Conservation (phyloP, 345 rosid species). For the Lagerstroemia speciosa region DNA sequence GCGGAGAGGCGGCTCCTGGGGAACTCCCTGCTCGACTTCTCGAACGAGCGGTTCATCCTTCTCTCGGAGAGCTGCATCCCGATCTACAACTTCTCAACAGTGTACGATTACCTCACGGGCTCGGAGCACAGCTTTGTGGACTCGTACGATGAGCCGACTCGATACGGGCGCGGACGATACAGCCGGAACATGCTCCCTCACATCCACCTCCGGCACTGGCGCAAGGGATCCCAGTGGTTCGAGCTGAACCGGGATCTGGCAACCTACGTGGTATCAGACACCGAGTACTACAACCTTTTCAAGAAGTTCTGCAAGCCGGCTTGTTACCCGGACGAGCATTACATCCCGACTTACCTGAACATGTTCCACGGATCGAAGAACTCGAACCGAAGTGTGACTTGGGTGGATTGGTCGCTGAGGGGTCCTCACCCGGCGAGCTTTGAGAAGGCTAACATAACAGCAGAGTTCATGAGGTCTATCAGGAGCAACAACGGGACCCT, state of each 20-base stretch:
- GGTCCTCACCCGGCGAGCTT: constrained; percentile 79
- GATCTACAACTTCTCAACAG: constrained; percentile 58
- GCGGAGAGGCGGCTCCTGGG: constrained; percentile 90
- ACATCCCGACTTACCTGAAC: constrained; percentile 69
- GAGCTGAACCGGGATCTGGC: constrained; percentile 72
- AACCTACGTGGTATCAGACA: constrained; percentile 51
- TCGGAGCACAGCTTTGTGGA: constrained; percentile 69
- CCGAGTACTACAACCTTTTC: constrained; percentile 57
- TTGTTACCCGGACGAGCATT: constrained; percentile 91
- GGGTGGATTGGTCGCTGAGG: constrained; percentile 83
- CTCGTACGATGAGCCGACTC: constrained; percentile 73
- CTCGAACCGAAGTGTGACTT: constrained; percentile 71
- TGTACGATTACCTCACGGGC: constrained; percentile 56
- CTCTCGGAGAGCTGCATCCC: constrained; percentile 96
- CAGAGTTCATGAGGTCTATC: constrained; percentile 47
- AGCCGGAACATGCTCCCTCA: constrained; percentile 77
- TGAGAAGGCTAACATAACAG: constrained; percentile 40
- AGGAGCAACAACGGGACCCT: constrained; percentile 41
- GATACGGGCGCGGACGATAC: constrained; percentile 92
- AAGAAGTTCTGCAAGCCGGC: constrained; percentile 71
- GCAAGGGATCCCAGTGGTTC: constrained; percentile 92
- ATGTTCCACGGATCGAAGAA: constrained; percentile 62
- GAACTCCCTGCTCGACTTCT: constrained; percentile 74
- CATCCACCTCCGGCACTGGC: constrained; percentile 71
- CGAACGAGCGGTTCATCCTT: constrained; percentile 79